Percentiles rank a stretch among this genome's conserved stretches.
Conservation (phyloP, 176 grass and related monocot genomes). For the Oryza glaberrima region DNA sequence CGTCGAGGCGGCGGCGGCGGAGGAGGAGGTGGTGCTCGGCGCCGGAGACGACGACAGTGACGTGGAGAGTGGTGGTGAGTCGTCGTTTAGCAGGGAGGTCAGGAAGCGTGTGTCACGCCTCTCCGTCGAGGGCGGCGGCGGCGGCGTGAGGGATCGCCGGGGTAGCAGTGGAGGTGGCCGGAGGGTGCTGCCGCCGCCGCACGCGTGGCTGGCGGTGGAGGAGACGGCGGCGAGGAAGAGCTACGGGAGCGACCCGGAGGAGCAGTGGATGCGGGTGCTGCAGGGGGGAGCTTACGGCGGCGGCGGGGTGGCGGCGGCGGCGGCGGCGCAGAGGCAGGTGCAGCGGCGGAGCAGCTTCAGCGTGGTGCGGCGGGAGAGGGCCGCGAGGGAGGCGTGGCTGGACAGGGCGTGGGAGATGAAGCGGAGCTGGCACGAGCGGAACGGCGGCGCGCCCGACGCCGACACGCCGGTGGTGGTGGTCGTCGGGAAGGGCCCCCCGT, state of each 20-base stretch:
- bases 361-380: constrained; percentile 39
- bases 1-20: background rate
- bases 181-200: constrained; percentile 43
- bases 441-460: constrained; percentile 44
- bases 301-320: background rate
- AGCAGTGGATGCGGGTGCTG: constrained; percentile 42
- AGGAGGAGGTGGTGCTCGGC: background rate
- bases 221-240: background rate
- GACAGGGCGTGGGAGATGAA: constrained; percentile 66
- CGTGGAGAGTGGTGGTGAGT: background rate
- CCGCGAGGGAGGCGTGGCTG: constrained; percentile 68
- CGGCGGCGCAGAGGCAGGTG: background rate
- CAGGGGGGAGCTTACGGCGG: background rate
- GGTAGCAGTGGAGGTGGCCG: background rate
- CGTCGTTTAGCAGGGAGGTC: background rate
- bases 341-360: constrained; percentile 56
- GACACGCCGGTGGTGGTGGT: constrained; percentile 47
- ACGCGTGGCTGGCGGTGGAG: constrained; percentile 48
- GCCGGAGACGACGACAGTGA: background rate
- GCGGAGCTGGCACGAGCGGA: constrained; percentile 55
- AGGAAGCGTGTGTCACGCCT: constrained; percentile 47
- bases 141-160: background rate
- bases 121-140: constrained; percentile 41
- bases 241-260: constrained; percentile 23
- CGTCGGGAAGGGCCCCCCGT: constrained; percentile 8